These are phyloP conservation scores for Yamadazyma sp. DNA, from an alignment of 1,139 yeast genomes.

Conservation along the genomic window DNA sequence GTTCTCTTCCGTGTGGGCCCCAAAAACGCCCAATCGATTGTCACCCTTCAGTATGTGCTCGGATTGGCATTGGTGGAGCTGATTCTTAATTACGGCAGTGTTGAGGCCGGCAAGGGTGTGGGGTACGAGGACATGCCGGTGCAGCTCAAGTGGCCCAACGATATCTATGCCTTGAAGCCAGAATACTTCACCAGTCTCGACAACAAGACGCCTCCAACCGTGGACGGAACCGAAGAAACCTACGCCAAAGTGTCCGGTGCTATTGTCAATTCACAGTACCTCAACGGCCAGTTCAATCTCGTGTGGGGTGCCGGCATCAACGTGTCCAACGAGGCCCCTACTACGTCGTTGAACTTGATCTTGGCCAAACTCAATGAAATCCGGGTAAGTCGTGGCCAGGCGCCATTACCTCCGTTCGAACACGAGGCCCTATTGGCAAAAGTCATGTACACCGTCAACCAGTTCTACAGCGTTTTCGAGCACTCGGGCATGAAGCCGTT, in stretches of 20 bases:
- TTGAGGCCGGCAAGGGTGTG: conserved; percentile 35
- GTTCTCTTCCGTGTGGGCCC: conserved; percentile 58
- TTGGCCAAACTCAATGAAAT: conserved; percentile 58
- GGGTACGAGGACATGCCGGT: conserved; percentile 78
- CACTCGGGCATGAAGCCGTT: conserved; percentile 68
- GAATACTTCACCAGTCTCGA: conserved; percentile 38
- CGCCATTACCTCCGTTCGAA: conserved; percentile 48
- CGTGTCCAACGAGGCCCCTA: conserved; percentile 83
- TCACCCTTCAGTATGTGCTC: conserved; percentile 82
- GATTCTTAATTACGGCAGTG: conserved; percentile 58
- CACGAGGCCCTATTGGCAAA: conserved; percentile 71
- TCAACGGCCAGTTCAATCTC: conserved; percentile 58
- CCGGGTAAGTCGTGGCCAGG: conserved; percentile 40
- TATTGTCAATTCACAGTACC: conserved; percentile 73
- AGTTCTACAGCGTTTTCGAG: conserved; percentile 57
- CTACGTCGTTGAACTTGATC: conserved; percentile 79
- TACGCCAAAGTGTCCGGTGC: conserved; percentile 84
- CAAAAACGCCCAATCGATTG: conserved; percentile 42
- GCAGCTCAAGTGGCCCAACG: conserved; percentile 96
- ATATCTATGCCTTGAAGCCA: conserved; percentile 74
- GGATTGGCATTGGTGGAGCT: conserved; percentile 85
- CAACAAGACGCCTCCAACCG: conserved; percentile 34
- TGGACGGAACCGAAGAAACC: conserved; percentile 44
- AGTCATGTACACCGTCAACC: conserved; percentile 64
- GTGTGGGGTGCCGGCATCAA: conserved; percentile 88